Evolutionary conservation across 305 asterid species (phyloP), one percentile per base, ranked within the genome.

Genomic region (Solanum hybrid): DNA sequence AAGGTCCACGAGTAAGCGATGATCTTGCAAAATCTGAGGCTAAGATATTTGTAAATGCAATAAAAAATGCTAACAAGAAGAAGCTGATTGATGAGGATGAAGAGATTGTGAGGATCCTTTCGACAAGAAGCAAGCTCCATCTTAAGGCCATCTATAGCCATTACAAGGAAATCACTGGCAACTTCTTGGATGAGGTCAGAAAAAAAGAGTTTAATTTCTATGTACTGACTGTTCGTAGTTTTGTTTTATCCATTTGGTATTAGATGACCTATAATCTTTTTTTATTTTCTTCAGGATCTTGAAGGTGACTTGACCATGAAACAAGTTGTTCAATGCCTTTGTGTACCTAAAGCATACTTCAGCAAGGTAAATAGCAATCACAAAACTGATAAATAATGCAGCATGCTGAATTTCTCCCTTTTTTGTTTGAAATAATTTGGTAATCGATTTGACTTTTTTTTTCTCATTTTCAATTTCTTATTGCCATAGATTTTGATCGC

Each of bases 91-190:
- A 94, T 12, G 95, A 94, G 80, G 93, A 94, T 35, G 95, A 96
- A 42, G 95, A 95, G 84, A 87, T 95, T 86, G 93, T 95, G 35
- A 90, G 94, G 88, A 94, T 97, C 80, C 89, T 97, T 8, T 93
- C 98, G 40, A 96, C 97, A 2, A 93, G 98, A 94, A 97, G 98
- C 86, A 97, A 95, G 93, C 93, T 88, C 79, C 98, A 97, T 90
- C 91, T 97, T 89, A 92, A 91, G 87, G 92, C 94, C 9, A 36
- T 95, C n/a, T 93, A 90, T 92, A 92, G 92, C 51, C 96, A 96
- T 90, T 97, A 95, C 95, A 94, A 94, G 92, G 95, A 95, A 89
- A 89, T 95, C 36, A 92, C 90, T 35, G 96, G 94, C 87, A 93
- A 92, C 16, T 82, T 4, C 91, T 89, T 97, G 89, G 98, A 95